Base-by-base conservation (phyloP, 176 grass and related monocot species). In the Eleusine indica region DNA sequence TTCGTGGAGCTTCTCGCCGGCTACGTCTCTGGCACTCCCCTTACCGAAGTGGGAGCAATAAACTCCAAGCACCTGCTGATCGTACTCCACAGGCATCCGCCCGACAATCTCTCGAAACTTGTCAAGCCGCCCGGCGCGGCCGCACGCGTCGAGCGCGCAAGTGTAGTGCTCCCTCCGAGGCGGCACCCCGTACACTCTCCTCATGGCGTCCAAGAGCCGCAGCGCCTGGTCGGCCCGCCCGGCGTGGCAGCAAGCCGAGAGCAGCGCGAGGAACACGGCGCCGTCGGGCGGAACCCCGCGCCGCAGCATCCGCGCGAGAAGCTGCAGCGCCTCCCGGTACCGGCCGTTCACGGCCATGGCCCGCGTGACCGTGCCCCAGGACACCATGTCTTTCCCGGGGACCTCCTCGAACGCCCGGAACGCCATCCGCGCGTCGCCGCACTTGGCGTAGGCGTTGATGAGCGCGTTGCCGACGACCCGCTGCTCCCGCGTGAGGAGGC, bases 241-340 rank as follows among this genome's bases (percentile, higher is more conserved):
- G 13, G 75, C 82, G 57, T 90, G 88, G 76, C 88, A 90, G 76
- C 73, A 93, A 18, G 79, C 85, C 6, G 76, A 88, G 44, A 93
- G 82, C 74, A 93, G 19, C 49, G 88, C 82, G 11, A 93, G 66
- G 85, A 93, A 93, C 19, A 81, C 82, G 28, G 77, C 44, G 39
- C 70, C 82, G 48, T 93, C 85, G 16, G 85, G 91, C 63, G n/a
- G 57, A 37, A 90, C 82, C 9, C 88, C 91, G 0, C 25, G 56
- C 3, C 63, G 64, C 32, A 90, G 73, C 91, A 93, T 90, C 64
- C 74, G 51, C 15, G 91, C 87, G 70, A 93, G 87, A 64, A 93
- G 77, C 82, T 86, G 82, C 63, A 90, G 47, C 32, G 88, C 88
- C 66, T 66, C 78, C 29, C 80, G 41, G 72, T 38, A 87, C 18